phyloP scores from a whole-genome alignment of 2,329 filamentous ascomycete genomes.

The Mycosphaerella sp. region DNA sequence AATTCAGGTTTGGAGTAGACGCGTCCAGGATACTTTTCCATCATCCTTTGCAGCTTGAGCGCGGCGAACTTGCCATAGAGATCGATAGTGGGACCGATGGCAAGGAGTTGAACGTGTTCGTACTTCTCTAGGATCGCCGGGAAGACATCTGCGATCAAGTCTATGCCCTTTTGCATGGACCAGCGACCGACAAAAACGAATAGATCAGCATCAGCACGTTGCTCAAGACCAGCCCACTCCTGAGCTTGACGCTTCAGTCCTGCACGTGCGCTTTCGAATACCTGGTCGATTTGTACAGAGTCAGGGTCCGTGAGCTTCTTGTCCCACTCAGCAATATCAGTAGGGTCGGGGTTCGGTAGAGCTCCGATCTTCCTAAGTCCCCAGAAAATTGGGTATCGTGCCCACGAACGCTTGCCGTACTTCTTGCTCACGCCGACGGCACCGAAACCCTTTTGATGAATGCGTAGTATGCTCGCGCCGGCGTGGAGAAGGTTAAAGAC shows the following conservation, averaged over 20 bases:
- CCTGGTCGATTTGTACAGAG: conserved; percentile 48
- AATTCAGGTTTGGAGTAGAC: conserved; percentile 65
- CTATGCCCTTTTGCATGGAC: conserved; percentile 63
- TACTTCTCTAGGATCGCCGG: conserved; percentile 56
- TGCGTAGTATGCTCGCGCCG: conserved; percentile 58
- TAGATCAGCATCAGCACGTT: conserved; percentile 56
- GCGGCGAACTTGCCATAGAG: conserved; percentile 63
- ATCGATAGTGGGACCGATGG: conserved; percentile 60
- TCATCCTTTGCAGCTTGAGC: conserved; percentile 57
- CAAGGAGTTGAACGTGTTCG: conserved; percentile 55
- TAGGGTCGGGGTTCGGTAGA: conserved; percentile 60
- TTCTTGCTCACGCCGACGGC: conserved; percentile 63
- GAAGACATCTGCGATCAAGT: conserved; percentile 62
- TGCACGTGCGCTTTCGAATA: conserved; percentile 49
- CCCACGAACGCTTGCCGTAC: conserved; percentile 60
- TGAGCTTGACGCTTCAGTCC: conserved; percentile 56
- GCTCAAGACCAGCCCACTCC: conserved; percentile 59
- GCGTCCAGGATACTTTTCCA: conserved; percentile 58
- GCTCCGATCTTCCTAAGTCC: conserved; percentile 56
- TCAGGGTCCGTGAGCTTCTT: conserved; percentile 47
- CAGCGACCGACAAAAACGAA: conserved; percentile 64
- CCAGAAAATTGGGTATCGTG: conserved; percentile 65
- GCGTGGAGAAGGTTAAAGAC: conserved; percentile 63
- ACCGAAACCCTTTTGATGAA: conserved; percentile 62
- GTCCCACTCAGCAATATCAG: conserved; percentile 57